Evolutionary conservation across 352 stramenopile species (phyloP).

Genomic region (Phytophthora lateralis): DNA sequence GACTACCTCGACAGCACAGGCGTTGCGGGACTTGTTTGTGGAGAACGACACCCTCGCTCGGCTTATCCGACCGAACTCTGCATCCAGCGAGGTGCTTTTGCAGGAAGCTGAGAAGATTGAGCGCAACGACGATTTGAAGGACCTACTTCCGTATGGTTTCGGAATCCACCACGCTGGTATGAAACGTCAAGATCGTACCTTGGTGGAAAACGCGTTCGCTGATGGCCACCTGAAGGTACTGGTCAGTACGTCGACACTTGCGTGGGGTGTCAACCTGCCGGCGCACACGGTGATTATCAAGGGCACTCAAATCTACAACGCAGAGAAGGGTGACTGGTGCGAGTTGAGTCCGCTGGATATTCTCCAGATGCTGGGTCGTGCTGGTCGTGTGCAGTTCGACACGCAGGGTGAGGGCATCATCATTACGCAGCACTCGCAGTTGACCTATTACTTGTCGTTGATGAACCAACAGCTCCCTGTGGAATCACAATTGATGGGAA

Average conservation of each 20-base stretch:
- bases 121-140: constrained; percentile 98
- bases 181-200: constrained; percentile 95
- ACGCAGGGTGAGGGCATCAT: constrained; percentile 99
- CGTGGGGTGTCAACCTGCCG: constrained; percentile 99
- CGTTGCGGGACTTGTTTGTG: constrained; percentile 95
- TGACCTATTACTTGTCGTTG: constrained; percentile 99
- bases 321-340: constrained; percentile 97
- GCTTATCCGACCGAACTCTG: constrained; percentile 89
- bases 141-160: constrained; percentile 98
- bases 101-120: constrained; percentile 92
- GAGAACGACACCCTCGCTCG: constrained; percentile 95
- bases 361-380: constrained; percentile 99
- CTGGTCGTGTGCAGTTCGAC: constrained; percentile 98
- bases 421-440: constrained; percentile 98
- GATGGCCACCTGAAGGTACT: constrained; percentile 97
- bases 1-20: constrained; percentile 96
- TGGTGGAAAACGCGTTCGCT: constrained; percentile 99
- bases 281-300: constrained; percentile 99
- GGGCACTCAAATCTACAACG: constrained; percentile 99
- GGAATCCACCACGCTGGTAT: constrained; percentile 99
- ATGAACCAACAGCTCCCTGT: constrained; percentile 99
- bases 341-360: constrained; percentile 99
- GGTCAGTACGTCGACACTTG: constrained; percentile 98
- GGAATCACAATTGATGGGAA: constrained; percentile 98
- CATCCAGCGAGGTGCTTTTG: constrained; percentile 92